phyloP scores from a whole-genome alignment of 129 eudicot genomes.

The Pittosporum tobira region DNA sequence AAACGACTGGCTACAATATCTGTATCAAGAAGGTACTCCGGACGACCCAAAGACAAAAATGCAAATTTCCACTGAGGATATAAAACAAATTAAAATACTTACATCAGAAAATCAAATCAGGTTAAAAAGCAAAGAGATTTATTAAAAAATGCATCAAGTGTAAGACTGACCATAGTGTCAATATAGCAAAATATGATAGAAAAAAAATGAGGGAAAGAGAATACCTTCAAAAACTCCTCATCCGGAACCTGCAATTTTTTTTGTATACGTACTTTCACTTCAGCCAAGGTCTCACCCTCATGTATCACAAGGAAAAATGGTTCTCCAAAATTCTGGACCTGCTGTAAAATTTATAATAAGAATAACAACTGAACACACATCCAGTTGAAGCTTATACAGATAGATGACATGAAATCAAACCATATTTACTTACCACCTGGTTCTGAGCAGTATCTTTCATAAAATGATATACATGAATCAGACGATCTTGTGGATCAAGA shows the following conservation, averaged over 20 bases:
- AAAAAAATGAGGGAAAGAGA: too few species aligned
- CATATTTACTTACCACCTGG: conserved; percentile 60
- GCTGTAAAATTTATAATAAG: conserved; percentile 57
- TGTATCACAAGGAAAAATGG: conserved; percentile 82
- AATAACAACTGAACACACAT: too few species aligned
- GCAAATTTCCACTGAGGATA: conserved; percentile 96
- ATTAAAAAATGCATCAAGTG: too few species aligned
- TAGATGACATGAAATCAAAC: too few species aligned
- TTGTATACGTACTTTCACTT: conserved; percentile 71
- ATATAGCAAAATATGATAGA: not conserved
- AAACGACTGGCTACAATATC: conserved; percentile 76
- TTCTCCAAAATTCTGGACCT: conserved; percentile 87
- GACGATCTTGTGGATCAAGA: conserved; percentile 68
- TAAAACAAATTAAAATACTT: too few species aligned
- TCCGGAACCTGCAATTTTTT: conserved; percentile 83
- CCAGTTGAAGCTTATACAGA: not conserved
- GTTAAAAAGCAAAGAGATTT: too few species aligned
- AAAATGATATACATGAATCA: conserved; percentile 94
- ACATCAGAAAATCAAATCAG: too few species aligned
- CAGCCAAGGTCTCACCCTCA: conserved; percentile 80
- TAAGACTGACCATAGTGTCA: too few species aligned
- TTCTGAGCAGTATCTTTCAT: conserved; percentile 89
- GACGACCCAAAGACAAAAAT: conserved; percentile 67
- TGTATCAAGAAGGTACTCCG: conserved; percentile 76
- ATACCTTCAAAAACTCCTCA: conserved; percentile 86